A percentile compares a stretch with the other conserved stretches of the same genome.
phyloP scores from a whole-genome alignment of 2,329 filamentous ascomycete genomes.

The Sarocladiaceae sp. region DNA sequence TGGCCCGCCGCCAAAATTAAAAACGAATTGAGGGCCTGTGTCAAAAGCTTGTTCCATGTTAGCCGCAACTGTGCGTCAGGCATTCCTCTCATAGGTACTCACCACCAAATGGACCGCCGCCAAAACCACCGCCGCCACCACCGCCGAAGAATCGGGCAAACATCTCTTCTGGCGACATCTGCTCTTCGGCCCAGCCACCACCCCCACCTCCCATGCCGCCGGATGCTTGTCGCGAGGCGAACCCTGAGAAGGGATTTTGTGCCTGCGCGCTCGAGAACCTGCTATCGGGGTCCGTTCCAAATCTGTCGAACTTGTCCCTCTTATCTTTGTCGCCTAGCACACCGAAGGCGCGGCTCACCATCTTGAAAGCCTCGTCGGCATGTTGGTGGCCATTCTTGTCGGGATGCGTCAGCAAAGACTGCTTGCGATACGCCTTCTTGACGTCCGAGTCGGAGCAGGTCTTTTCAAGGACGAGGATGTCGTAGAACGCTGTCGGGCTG shows the following conservation, averaged over 20 bases:
- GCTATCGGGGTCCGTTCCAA: slow-evolving; percentile 86
- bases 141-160: slow-evolving; percentile 96
- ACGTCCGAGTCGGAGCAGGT: slow-evolving; percentile 76
- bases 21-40: slow-evolving; percentile 81
- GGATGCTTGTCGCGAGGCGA: slow-evolving; percentile 39
- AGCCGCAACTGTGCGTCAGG: slow-evolving; percentile 12
- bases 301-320: slow-evolving; percentile 77
- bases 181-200: slow-evolving; percentile 71
- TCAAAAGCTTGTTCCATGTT: slow-evolving; percentile 51
- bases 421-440: slow-evolving; percentile 95
- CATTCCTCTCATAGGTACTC: slow-evolving; percentile 13
- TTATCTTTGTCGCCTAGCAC: slow-evolving; percentile 44
- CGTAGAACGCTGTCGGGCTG: slow-evolving; percentile 83
- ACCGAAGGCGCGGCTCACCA: slow-evolving; percentile 91
- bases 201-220: slow-evolving; percentile 44
- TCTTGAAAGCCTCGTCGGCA: slow-evolving; percentile 97
- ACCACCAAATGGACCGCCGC: slow-evolving; percentile 43
- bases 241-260: slow-evolving; percentile 58
- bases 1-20: slow-evolving; percentile 88
- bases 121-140: slow-evolving; percentile 31
- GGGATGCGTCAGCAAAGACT: slow-evolving; percentile 89
- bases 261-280: slow-evolving; percentile 64
- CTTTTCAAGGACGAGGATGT: slow-evolving; percentile 73
- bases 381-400: slow-evolving; percentile 97
- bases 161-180: slow-evolving; percentile 93